A percentile compares a stretch with the other conserved stretches of the same genome.
These are phyloP conservation scores for Zymoseptoria passerinii DNA, from an alignment of 2,329 filamentous ascomycete genomes.

Conservation along the genomic window DNA sequence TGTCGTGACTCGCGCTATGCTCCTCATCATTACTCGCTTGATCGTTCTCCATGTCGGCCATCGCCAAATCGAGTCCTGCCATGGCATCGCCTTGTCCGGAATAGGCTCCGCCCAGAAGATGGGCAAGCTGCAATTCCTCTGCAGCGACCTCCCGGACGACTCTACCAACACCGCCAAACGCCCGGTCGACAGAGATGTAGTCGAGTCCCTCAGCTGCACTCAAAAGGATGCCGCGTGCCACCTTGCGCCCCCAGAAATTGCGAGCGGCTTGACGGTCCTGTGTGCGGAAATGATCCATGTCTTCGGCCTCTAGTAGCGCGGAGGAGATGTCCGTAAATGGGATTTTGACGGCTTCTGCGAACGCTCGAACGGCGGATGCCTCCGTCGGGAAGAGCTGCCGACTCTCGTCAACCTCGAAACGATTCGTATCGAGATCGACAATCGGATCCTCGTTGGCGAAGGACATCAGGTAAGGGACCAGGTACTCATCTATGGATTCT, in stretches of 20 bases:
- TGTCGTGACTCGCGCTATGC: slow-evolving; percentile 1
- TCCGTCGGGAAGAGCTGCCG: slow-evolving; percentile 47
- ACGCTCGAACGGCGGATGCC: slow-evolving; percentile 48
- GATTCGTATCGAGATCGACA: slow-evolving; percentile 49
- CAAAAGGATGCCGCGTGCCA: slow-evolving; percentile 55
- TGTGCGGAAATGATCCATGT: slow-evolving; percentile 20
- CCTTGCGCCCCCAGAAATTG: slow-evolving; percentile 51
- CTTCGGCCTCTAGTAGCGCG: slow-evolving; percentile 22
- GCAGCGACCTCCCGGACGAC: slow-evolving; percentile 17
- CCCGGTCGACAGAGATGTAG: slow-evolving; percentile 50
- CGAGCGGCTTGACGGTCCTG: slow-evolving; percentile 40
- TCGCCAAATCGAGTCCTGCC: neutral
- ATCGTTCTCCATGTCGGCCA: slow-evolving; percentile 4
- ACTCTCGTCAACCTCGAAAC: slow-evolving; percentile 49
- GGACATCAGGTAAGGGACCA: slow-evolving; percentile 53
- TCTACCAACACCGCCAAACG: slow-evolving; percentile 52
- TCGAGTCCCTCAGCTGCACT: slow-evolving; percentile 48
- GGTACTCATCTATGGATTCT: slow-evolving; percentile 46
- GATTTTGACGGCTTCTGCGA: slow-evolving; percentile 45
- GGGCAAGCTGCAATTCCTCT: too few species aligned
- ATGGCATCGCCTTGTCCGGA: too few species aligned
- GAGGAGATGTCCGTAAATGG: slow-evolving; percentile 45
- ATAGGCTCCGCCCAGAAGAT: too few species aligned
- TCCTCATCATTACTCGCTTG: slow-evolving; percentile 13
- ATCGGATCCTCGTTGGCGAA: slow-evolving; percentile 45